Conservation (phyloP, 164 flowering plant species). For the Aristolochia fimbriata region DNA sequence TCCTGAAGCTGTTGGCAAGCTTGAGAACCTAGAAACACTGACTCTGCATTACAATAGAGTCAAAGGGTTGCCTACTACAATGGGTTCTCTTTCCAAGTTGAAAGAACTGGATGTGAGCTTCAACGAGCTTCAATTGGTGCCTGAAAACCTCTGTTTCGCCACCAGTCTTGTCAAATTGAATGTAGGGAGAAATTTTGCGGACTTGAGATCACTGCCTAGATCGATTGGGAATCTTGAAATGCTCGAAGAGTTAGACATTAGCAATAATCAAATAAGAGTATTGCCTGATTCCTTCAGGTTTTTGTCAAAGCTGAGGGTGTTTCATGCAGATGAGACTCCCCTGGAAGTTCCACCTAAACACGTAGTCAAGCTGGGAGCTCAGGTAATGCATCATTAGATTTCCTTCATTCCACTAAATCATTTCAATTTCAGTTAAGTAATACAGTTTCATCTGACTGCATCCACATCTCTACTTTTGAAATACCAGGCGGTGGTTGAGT, state of each 20-base stretch:
- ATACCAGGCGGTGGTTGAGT: conserved; percentile 49
- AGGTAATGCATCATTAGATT: conserved; percentile 25
- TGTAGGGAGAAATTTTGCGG: conserved; percentile 59
- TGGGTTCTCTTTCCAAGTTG: conserved; percentile 40
- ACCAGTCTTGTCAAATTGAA: conserved; percentile 42
- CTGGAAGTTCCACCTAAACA: conserved; percentile 61
- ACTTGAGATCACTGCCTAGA: conserved; percentile 47
- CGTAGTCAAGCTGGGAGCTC: conserved; percentile 46
- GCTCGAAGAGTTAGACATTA: conserved; percentile 69
- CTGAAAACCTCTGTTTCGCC: conserved; percentile 54
- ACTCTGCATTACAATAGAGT: conserved; percentile 52
- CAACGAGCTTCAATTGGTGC: conserved; percentile 53
- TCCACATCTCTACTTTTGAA: background rate
- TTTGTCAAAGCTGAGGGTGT: conserved; percentile 45
- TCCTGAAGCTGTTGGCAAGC: conserved; percentile 70
- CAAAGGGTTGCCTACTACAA: conserved; percentile 52
- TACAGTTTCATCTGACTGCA: no score
- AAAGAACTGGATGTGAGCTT: conserved; percentile 64
- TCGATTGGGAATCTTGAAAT: conserved; percentile 59
- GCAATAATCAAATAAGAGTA: conserved; percentile 44
- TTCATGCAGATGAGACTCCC: conserved; percentile 61
- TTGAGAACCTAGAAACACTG: conserved; percentile 44
- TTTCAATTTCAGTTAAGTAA: no score
- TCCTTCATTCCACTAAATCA: no score
- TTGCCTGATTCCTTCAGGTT: conserved; percentile 60